These are phyloP conservation scores for Pleurotus pulmonarius DNA, from an alignment of 768 basidiomycete species.

Conservation along the genomic window DNA sequence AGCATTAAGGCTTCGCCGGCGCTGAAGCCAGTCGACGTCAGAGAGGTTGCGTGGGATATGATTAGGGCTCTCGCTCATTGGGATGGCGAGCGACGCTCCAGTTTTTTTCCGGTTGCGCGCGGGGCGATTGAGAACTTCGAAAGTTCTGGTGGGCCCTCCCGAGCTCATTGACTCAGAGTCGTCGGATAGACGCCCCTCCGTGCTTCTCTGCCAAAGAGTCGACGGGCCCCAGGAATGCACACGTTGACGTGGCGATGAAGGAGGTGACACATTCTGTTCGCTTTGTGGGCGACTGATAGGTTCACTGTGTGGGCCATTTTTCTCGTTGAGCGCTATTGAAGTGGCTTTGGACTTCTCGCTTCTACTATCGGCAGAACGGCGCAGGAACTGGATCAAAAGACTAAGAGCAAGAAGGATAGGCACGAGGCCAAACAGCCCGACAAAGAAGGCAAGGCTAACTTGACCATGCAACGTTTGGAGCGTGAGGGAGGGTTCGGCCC, in stretches of 20 bases:
- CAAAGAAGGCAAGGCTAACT: constrained; percentile 62
- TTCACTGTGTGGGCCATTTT: constrained; percentile 23
- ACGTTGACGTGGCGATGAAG: constrained; percentile 38
- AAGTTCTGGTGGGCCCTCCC: constrained; percentile 33
- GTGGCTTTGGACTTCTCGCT: constrained; percentile 14
- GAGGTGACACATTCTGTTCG: constrained; percentile 35
- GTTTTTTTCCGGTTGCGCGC: constrained; percentile 29
- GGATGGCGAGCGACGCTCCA: constrained; percentile 23
- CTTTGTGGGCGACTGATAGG: constrained; percentile 32
- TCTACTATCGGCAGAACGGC: constrained; percentile 8
- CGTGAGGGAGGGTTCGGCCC: constrained; percentile 26
- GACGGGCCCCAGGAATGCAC: constrained; percentile 50
- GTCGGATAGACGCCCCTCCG: constrained; percentile 41
- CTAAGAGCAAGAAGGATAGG: constrained; percentile 37
- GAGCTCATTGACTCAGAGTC: constrained; percentile 44
- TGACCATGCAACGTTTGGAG: constrained; percentile 61
- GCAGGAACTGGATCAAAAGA: constrained; percentile 4
- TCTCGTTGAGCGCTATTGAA: constrained; percentile 26
- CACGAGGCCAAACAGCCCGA: constrained; percentile 52
- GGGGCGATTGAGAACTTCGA: constrained; percentile 53
- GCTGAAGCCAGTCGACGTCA: constrained; percentile 77
- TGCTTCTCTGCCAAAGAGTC: constrained; percentile 32
- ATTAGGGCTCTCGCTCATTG: constrained; percentile 14
- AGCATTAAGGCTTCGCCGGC: constrained; percentile 65
- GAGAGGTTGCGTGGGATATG: constrained; percentile 50